phyloP scores from a whole-genome alignment of 257 asterid species.

The Sherardia arvensis region DNA sequence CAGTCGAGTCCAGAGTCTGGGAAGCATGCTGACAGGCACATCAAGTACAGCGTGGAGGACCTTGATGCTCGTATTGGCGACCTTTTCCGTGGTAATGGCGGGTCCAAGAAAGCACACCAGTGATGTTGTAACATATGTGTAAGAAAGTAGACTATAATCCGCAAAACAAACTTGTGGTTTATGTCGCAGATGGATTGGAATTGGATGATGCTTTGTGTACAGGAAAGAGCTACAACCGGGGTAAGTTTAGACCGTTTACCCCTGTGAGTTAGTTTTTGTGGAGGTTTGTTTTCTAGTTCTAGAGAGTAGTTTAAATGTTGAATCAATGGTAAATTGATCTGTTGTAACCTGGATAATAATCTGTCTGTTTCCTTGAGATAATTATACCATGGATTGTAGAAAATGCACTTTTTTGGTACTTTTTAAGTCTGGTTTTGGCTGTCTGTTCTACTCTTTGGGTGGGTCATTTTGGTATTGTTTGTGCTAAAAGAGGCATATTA shows the following conservation, averaged over 20 bases:
- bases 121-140: constrained; percentile 14
- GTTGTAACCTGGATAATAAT: background rate
- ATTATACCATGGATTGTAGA: constrained; percentile 2
- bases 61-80: constrained; percentile 59
- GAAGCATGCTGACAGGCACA: constrained; percentile 60
- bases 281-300: background rate
- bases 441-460: background rate
- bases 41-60: constrained; percentile 62
- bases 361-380: background rate
- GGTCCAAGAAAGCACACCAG: background rate
- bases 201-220: background rate
- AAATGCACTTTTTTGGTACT: background rate
- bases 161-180: background rate
- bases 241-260: background rate
- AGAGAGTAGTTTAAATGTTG: background rate
- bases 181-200: background rate
- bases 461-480: background rate
- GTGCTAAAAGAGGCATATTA: background rate
- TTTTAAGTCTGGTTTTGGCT: background rate
- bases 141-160: constrained; percentile 9
- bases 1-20: constrained; percentile 41
- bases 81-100: constrained; percentile 45
- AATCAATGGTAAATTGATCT: background rate
- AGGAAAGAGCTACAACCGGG: background rate
- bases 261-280: background rate